phyloP scores from a whole-genome alignment of 768 basidiomycete genomes.

The Mycena pura region DNA sequence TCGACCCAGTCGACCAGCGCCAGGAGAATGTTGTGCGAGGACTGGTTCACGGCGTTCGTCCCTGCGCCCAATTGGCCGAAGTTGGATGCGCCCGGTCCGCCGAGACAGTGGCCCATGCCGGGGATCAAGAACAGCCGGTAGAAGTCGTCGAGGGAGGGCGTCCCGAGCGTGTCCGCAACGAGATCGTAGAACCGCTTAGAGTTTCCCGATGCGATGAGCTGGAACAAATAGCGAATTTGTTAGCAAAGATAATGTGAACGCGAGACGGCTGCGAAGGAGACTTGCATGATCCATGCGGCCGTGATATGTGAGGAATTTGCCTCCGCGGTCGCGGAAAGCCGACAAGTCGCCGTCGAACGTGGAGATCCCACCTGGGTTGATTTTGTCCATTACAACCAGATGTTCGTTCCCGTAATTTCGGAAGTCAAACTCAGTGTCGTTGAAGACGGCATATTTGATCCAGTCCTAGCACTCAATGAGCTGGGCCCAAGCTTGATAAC shows the following conservation, averaged over 20 bases:
- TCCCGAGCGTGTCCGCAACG: constrained; percentile 24
- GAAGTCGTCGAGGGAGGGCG: constrained; percentile 27
- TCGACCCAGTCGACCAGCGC: constrained; percentile 21
- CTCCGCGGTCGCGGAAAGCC: constrained; percentile 30
- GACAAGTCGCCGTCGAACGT: constrained; percentile 27
- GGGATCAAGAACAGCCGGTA: constrained; percentile 34
- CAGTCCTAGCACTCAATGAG: constrained; percentile 13
- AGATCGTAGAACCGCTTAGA: constrained; percentile 26
- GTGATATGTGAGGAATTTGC: constrained; percentile 34
- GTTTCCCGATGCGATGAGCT: constrained; percentile 25
- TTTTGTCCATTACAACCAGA: background rate
- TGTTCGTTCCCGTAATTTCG: constrained; percentile 2
- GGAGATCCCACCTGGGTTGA: constrained; percentile 10
- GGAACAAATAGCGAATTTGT: too few relatives aligned
- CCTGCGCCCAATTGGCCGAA: constrained; percentile 16
- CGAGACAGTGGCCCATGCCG: constrained; percentile 31
- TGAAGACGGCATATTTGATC: constrained; percentile 20
- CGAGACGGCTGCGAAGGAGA: background rate
- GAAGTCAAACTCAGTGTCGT: constrained; percentile 9
- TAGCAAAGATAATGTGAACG: background rate
- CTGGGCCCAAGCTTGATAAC: too few relatives aligned
- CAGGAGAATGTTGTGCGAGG: constrained; percentile 12
- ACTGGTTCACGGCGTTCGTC: constrained; percentile 8
- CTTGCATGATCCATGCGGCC: constrained; percentile 18
- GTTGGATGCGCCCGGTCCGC: constrained; percentile 19